Evolutionary conservation across 495 filamentous ascomycete genomes (phyloP).

Genomic region (Parathielavia appendiculata): DNA sequence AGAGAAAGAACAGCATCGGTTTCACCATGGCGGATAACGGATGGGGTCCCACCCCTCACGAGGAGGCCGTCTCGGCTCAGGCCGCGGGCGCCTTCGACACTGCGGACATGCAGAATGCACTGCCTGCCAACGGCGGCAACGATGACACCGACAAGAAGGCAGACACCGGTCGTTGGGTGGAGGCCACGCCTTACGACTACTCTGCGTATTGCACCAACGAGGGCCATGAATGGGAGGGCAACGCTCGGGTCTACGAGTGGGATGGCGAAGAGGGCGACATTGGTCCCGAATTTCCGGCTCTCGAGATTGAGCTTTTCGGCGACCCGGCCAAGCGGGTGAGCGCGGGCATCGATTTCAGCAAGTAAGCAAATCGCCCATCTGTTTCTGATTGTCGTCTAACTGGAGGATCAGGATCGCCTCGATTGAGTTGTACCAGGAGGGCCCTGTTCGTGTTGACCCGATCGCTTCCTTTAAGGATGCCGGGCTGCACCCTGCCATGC

Average conservation of each 20-base stretch:
- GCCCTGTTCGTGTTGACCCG: slow-evolving; percentile 47
- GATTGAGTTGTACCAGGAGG: slow-evolving; percentile 58
- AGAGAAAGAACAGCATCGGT: slow-evolving; percentile 3
- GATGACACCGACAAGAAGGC: neutral
- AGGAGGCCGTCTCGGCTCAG: neutral
- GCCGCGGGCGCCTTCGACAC: slow-evolving; percentile 17
- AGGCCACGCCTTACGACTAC: slow-evolving; percentile 50
- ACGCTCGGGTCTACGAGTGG: slow-evolving; percentile 73
- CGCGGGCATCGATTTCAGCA: slow-evolving; percentile 44
- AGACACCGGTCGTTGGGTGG: slow-evolving; percentile 44
- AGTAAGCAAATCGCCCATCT: slow-evolving; percentile 30
- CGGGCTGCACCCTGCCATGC: slow-evolving; percentile 79
- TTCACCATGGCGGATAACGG: slow-evolving; percentile 30
- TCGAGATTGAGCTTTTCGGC: slow-evolving; percentile 72
- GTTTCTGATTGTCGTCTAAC: slow-evolving; percentile 19
- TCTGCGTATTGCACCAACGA: slow-evolving; percentile 34
- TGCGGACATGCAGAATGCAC: slow-evolving; percentile 22
- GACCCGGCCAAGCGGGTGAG: slow-evolving; percentile 34
- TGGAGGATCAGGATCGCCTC: slow-evolving; percentile 44
- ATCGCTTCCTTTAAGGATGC: slow-evolving; percentile 64
- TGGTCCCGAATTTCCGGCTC: slow-evolving; percentile 58
- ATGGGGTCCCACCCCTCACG: slow-evolving; percentile 5
- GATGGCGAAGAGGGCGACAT: slow-evolving; percentile 80
- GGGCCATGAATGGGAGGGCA: slow-evolving; percentile 34
- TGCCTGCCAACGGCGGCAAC: slow-evolving; percentile 3